Conservation (phyloP, 805 yeast genomes). For the Tetrapisispora pingtungensis region DNA sequence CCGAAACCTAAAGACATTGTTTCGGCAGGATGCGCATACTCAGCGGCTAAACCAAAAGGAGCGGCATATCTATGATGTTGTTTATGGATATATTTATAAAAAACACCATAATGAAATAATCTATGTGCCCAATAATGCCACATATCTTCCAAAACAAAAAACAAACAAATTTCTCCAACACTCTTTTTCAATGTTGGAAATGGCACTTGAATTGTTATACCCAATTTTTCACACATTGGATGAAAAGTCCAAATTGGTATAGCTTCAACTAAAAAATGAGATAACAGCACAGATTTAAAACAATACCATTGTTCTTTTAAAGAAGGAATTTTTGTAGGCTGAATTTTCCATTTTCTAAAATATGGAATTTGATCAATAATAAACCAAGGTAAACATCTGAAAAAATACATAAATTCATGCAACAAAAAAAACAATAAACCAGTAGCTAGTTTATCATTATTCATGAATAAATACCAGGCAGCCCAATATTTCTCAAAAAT, state of each 20-base stretch:
- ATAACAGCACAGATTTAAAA: slow-evolving; percentile 62
- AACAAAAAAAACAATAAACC: slow-evolving; percentile 67
- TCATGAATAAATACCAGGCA: slow-evolving; percentile 65
- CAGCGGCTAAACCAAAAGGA: slow-evolving; percentile 91
- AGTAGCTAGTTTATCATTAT: slow-evolving; percentile 79
- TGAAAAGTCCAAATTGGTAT: slow-evolving; percentile 93
- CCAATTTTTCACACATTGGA: slow-evolving; percentile 68
- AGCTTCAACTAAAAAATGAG: slow-evolving; percentile 84
- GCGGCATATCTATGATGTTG: slow-evolving; percentile 95
- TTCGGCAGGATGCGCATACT: slow-evolving; percentile 93
- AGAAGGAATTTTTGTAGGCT: slow-evolving; percentile 66
- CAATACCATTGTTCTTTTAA: slow-evolving; percentile 84
- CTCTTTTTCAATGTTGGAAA: slow-evolving; percentile 57
- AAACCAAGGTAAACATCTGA: slow-evolving; percentile 83
- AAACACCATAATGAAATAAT: slow-evolving; percentile 67
- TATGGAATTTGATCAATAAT: slow-evolving; percentile 71
- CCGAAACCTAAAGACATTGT: slow-evolving; percentile 82
- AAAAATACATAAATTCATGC: slow-evolving; percentile 82
- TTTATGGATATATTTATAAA: slow-evolving; percentile 84
- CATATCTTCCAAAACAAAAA: slow-evolving; percentile 75
- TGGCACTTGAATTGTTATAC: slow-evolving; percentile 66
- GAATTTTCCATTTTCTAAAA: slow-evolving; percentile 76
- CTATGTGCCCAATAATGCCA: slow-evolving; percentile 96
- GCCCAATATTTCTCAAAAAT: slow-evolving; percentile 72
- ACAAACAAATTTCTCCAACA: slow-evolving; percentile 56